Evolutionary conservation across 176 grass and related monocot species (phyloP), one percentile per base, ranked within the genome.

Genomic region (Aegilops umbellulata): DNA sequence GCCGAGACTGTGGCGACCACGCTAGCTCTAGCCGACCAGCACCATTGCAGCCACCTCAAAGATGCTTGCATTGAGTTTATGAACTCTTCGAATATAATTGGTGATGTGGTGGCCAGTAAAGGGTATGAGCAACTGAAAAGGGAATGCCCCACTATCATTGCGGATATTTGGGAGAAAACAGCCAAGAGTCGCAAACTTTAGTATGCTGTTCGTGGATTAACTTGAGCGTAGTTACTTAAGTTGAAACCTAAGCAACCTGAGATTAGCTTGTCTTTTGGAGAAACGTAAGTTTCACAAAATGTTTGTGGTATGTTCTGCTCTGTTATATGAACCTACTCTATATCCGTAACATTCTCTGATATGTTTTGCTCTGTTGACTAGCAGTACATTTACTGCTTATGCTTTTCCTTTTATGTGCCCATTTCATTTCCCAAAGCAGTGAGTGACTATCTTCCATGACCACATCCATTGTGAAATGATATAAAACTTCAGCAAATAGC

Each of bases 51-150:
- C 32, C 67, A 38, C 9, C 67, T 69, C 22, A 69, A 69, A 38
- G 67, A 69, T 38, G 67, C 67, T 69, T 69, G 67, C 19, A 10
- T 69, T 38, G 67, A 69, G 32, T 69, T 69, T 38, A 69, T 69
- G 19, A 69, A 69, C 67, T n/a, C 32, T 38, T 69, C 67, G 0
- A n/a, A n/a, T 38, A 69, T 10, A 38, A 69, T 69, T 12, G 0
- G 2, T 38, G 67, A 36, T 69, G 67, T 69, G 32, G 32, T 69
- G 32, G 67, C 32, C 36, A 69, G 67, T 38, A 69, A 69, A 35
- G 67, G 32, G 9, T 69, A 38, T 12, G 67, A n/a, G 9, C 67
- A 69, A 12, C 67, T 38, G 9, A 69, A 25, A 72, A 25, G 69
- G 41, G 11, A 36, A 72, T 72, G 69, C n/a, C 69, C 36, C 44